Base-by-base conservation (phyloP, 306 rosid species). In the Cucumis hystrix region DNA sequence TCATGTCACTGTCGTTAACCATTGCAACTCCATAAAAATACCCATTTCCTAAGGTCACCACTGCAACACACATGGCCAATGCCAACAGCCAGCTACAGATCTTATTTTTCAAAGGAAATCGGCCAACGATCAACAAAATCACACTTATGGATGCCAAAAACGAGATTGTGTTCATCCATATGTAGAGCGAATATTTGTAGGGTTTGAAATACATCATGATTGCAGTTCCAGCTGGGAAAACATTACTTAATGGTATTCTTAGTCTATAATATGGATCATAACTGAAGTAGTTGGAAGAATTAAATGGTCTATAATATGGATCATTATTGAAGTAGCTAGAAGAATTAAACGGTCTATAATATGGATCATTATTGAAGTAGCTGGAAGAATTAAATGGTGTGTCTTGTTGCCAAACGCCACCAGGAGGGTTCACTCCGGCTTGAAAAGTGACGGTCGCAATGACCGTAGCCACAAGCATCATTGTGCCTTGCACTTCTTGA, bases 361-460 rank as follows among this genome's bases (percentile, higher is more conserved):
- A 23, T 28, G 30, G 30, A 28, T 28, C 30, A 28, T 28, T 28
- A 28, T 28, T 28, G 30, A 28, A 28, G 30, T 28, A 28, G 30
- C 3, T 1, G 30, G 30, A 28, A 28, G 64, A 58, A 21, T 58
- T 58, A 6, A 8, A 69, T 40, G 0, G n/a, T 21, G 56, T 69
- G 10, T 69, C 76, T 45, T 21, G 20, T 43, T 70, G 76, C 76
- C 76, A 70, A 45, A 70, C 76, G 7, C 76, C 59, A 6, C 76
- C 59, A 0, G 76, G 58, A 21, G 77, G 77, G 23, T 54, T 52
- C 43, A 30, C 9, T 54, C 45, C 41, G 0, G 8, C 28, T 74
- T 74, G 77, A 54, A 49, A 74, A 51, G 61, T 51, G 7, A 74
- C 41, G 0, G 77, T 47, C 9, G 77, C 77, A 3, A 74, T 74